Conservation (phyloP, 371 early-diverging fungal species). For the Vittaforma corneae region DNA sequence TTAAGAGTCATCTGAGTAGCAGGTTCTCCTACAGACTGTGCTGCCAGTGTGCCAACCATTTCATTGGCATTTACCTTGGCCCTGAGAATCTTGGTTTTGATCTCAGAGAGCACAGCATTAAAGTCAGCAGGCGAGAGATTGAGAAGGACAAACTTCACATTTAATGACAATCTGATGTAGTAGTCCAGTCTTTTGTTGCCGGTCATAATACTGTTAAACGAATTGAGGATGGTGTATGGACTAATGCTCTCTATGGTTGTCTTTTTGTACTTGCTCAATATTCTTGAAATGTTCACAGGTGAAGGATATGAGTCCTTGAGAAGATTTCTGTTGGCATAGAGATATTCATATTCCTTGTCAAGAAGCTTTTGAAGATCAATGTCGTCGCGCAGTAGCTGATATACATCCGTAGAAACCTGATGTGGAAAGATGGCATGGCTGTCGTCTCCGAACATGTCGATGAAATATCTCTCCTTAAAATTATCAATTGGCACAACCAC, state of each 20-base stretch:
- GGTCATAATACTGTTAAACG: slow-evolving; percentile 11
- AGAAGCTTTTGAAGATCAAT: slow-evolving; percentile 30
- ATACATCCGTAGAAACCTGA: slow-evolving; percentile 18
- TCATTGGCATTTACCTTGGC: slow-evolving; percentile 85
- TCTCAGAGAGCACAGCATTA: slow-evolving; percentile 82
- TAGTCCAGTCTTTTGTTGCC: slow-evolving; percentile 21
- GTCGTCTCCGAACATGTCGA: slow-evolving; percentile 34
- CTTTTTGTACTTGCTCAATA: slow-evolving; percentile 9
- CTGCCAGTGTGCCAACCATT: slow-evolving; percentile 97
- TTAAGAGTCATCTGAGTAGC: slow-evolving; percentile 99
- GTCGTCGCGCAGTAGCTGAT: slow-evolving; percentile 26
- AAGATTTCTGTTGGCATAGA: neutral
- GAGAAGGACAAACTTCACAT: slow-evolving; percentile 27
- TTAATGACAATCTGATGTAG: slow-evolving; percentile 30
- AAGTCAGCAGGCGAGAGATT: slow-evolving; percentile 65
- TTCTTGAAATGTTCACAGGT: slow-evolving; percentile 32
- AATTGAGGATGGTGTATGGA: slow-evolving; percentile 30
- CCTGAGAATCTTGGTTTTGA: slow-evolving; percentile 73
- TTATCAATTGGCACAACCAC: slow-evolving; percentile 60
- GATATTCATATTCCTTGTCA: slow-evolving; percentile 30
- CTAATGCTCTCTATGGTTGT: slow-evolving; percentile 1
- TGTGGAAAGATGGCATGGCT: neutral
- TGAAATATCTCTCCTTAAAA: slow-evolving; percentile 27
- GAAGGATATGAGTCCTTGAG: neutral
- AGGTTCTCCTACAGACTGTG: slow-evolving; percentile 98